phyloP scores from a whole-genome alignment of 2,329 filamentous ascomycete species.

The Fusarium abutilonis region DNA sequence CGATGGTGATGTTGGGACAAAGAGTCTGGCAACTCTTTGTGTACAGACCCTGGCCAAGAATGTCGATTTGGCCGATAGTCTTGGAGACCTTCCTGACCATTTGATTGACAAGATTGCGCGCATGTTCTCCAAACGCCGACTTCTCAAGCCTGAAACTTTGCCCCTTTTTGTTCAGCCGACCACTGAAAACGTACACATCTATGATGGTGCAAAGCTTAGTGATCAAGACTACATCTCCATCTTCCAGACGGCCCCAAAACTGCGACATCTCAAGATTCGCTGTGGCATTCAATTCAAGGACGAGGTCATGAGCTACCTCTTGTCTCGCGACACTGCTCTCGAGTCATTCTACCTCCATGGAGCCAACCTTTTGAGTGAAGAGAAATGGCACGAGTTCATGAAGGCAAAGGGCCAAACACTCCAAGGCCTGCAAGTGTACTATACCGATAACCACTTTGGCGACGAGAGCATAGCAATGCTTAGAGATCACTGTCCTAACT shows the following conservation, averaged over 20 bases:
- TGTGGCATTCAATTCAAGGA: conserved; percentile 96
- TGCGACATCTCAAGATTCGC: conserved; percentile 77
- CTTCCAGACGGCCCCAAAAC: conserved; percentile 75
- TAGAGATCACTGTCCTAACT: conserved; percentile 69
- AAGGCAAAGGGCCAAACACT: conserved; percentile 71
- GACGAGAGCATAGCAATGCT: conserved; percentile 74
- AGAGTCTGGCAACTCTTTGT: conserved; percentile 72
- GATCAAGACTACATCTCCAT: conserved; percentile 82
- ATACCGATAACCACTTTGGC: conserved; percentile 83
- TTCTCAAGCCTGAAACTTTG: conserved; percentile 64
- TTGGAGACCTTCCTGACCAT: conserved; percentile 66
- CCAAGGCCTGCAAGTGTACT: conserved; percentile 78
- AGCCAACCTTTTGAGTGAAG: conserved; percentile 82
- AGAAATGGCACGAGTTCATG: conserved; percentile 78
- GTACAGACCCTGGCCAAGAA: conserved; percentile 71
- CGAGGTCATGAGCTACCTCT: conserved; percentile 80
- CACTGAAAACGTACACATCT: conserved; percentile 63
- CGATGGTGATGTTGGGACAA: conserved; percentile 77
- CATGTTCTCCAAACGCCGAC: conserved; percentile 68
- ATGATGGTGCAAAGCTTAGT: conserved; percentile 71
- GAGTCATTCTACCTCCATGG: conserved; percentile 81
- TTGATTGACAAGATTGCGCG: conserved; percentile 68
- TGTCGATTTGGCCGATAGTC: conserved; percentile 68
- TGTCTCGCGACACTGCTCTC: conserved; percentile 75
- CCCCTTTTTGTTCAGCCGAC: conserved; percentile 66